These are phyloP conservation scores for Talaromyces sp. DNA, from an alignment of 2,329 filamentous ascomycete species.

Conservation along the genomic window DNA sequence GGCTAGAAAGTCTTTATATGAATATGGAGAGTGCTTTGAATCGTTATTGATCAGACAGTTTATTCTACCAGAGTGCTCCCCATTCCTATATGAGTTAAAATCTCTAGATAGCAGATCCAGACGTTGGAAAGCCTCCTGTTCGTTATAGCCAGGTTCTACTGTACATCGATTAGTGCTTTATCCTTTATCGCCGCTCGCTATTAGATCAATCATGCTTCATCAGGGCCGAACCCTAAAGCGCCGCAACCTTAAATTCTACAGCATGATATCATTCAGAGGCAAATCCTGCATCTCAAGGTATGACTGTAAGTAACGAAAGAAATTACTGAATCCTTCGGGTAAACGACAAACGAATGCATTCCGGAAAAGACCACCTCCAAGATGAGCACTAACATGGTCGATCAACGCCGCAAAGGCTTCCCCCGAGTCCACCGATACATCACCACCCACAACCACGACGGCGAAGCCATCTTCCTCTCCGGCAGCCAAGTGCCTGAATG, in stretches of 20 bases:
- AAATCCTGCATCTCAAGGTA: background rate
- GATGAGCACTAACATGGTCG: constrained; percentile 22
- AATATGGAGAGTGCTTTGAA: too few relatives aligned
- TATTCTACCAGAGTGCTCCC: too few relatives aligned
- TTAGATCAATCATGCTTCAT: constrained; percentile 5
- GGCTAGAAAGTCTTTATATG: too few relatives aligned
- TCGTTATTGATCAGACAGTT: too few relatives aligned
- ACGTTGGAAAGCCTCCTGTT: too few relatives aligned
- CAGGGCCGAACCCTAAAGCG: background rate
- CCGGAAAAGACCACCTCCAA: background rate
- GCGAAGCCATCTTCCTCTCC: constrained; percentile 39
- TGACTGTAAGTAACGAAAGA: background rate
- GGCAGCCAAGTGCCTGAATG: constrained; percentile 35
- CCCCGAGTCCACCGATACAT: constrained; percentile 39
- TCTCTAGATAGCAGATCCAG: too few relatives aligned
- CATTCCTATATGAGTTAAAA: too few relatives aligned
- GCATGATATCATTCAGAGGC: constrained; percentile 17
- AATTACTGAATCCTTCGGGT: background rate
- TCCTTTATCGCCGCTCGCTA: background rate
- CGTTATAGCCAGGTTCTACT: too few relatives aligned
- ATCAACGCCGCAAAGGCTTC: constrained; percentile 28
- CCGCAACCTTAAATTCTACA: constrained; percentile 11
- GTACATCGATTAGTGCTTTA: too few relatives aligned
- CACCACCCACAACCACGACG: constrained; percentile 39
- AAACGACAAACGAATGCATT: background rate